phyloP scores from a whole-genome alignment of 257 asterid species.

The Solanum pinnatisectum region DNA sequence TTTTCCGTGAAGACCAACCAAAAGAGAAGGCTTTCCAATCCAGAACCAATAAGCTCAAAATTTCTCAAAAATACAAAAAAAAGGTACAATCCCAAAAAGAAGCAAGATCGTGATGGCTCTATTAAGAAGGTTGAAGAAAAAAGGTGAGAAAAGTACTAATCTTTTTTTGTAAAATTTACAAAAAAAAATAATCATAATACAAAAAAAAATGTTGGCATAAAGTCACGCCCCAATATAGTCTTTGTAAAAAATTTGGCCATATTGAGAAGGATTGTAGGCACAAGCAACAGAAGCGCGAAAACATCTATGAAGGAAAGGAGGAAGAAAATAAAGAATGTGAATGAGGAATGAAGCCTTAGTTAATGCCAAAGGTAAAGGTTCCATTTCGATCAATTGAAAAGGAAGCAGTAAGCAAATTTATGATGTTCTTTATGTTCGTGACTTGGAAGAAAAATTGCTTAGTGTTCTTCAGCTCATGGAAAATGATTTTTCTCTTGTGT shows the following conservation, averaged over 20 bases:
- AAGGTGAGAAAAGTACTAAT: too few species aligned
- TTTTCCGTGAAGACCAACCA: background rate
- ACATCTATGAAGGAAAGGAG: background rate
- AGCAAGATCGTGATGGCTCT: background rate
- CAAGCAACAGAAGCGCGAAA: background rate
- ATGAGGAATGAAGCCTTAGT: too few species aligned
- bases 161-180: background rate
- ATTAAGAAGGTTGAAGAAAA: background rate
- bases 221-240: too few species aligned
- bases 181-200: background rate
- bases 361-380: too few species aligned
- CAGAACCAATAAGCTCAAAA: background rate
- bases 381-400: too few species aligned
- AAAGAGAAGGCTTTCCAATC: background rate
- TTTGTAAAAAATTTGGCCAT: background rate
- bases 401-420: too few species aligned
- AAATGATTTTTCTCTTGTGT: too few species aligned
- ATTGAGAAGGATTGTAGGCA: background rate
- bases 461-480: too few species aligned
- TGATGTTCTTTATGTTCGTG: too few species aligned
- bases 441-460: too few species aligned
- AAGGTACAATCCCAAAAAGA: background rate
- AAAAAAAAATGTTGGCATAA: too few species aligned
- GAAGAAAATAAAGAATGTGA: background rate
- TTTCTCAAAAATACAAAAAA: background rate